Base-by-base conservation (phyloP, 73 alveolate genomes). In the Paramecium sonneborni region DNA sequence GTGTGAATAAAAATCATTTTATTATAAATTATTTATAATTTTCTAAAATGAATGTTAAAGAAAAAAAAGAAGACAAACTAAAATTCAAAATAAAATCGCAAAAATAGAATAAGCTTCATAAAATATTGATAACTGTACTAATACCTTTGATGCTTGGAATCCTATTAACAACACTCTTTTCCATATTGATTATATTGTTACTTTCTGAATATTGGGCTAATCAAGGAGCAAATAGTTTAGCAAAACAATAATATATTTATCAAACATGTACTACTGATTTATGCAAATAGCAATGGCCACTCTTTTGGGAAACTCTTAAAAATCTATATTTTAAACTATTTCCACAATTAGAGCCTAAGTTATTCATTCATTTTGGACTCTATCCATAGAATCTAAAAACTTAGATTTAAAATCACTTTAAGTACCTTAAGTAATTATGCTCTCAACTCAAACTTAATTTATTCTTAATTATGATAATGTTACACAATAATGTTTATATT, bases 61-160 rank as follows among this genome's bases (percentile, higher is more conserved):
- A 41, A 41, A 41, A 41, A 41, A 41, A 41, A 41, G 57, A 41
- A 41, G 57, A 41, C 57, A 41, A 41, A 41, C 11, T 41, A 41
- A 41, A 41, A 41, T 41, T 41, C 57, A 62, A 62, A 62, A 62
- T 43, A 62, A 62, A 62, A 62, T 62, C 84, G 6, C 11, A 74
- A 74, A 34, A 74, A 18, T 28, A 34, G 20, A 37, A 74, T n/a
- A 74, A 74, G 7, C 87, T 74, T 28, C 87, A 74, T 39, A 74
- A 74, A 23, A 74, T 74, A 34, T 39, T 74, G 20, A 74, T 74
- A 12, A 74, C 87, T 4, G 87, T 74, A 12, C 20, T 74, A 37
- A 35, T 74, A 34, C 87, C 87, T 34, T 74, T 74, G 32, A 28
- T 74, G 37, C n/a, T 74, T 34, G 87, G 87, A 34, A 74, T 74